phyloP scores from a whole-genome alignment of 176 grass and related monocot species.

The Oryza meyeriana region DNA sequence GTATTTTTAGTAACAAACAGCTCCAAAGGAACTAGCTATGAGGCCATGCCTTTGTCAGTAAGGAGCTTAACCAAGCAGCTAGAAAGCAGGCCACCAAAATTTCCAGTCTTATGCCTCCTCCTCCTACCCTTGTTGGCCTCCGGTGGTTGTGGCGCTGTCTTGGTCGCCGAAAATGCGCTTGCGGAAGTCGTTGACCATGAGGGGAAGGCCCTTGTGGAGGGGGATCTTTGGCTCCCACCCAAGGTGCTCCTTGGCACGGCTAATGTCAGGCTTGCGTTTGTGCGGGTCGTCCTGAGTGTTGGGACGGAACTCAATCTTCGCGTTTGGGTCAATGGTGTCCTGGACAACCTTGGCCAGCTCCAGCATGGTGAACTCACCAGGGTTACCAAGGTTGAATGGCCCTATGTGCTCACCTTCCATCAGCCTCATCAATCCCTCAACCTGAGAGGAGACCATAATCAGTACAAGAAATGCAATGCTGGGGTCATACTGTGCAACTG shows the following conservation, averaged over 20 bases:
- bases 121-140: constrained; percentile 41
- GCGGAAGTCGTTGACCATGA: constrained; percentile 86
- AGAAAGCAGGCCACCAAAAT: constrained; percentile 58
- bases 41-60: constrained; percentile 44
- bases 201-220: constrained; percentile 69
- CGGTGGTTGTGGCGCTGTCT: not conserved
- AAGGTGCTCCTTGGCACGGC: constrained; percentile 62
- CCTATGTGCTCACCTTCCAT: constrained; percentile 93
- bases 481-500: not conserved
- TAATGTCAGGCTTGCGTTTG: constrained; percentile 96
- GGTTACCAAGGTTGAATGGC: constrained; percentile 96
- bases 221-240: constrained; percentile 85
- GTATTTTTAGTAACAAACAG: constrained; percentile 32
- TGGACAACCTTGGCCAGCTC: constrained; percentile 93
- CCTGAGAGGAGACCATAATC: constrained; percentile 42
- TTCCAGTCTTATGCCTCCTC: constrained; percentile 7
- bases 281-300: constrained; percentile 94
- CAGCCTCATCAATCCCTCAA: constrained; percentile 85
- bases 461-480: constrained; percentile 17
- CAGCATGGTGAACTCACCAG: constrained; percentile 93
- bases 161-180: constrained; percentile 83
- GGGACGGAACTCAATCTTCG: constrained; percentile 68
- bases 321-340: constrained; percentile 84
- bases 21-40: constrained; percentile 35
- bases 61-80: constrained; percentile 35